These are phyloP conservation scores for Eleusine indica DNA, from an alignment of 176 grass and related monocot genomes.

Conservation along the genomic window DNA sequence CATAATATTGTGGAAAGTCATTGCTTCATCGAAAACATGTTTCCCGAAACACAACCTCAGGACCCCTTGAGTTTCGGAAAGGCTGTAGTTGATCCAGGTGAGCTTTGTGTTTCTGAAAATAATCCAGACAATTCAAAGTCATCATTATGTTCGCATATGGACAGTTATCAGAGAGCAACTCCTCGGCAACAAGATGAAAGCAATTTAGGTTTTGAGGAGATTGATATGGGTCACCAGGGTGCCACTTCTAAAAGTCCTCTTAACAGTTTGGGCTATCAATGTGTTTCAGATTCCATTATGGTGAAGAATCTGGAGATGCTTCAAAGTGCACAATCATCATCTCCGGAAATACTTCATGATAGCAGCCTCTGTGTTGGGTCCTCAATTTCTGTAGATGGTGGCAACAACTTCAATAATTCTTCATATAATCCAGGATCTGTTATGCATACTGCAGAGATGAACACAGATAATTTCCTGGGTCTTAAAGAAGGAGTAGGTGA, in stretches of 20 bases:
- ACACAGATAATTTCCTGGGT: not conserved
- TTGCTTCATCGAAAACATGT: not conserved
- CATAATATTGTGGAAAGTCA: not conserved
- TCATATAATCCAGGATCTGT: slow-evolving; percentile 20
- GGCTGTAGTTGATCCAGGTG: not conserved
- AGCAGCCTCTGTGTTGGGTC: not conserved
- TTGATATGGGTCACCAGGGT: not conserved
- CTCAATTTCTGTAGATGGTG: slow-evolving; percentile 23
- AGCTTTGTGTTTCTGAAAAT: not conserved
- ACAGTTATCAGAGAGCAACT: slow-evolving; percentile 11
- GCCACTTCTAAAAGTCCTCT: no score
- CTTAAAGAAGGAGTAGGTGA: not conserved
- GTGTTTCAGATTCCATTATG: slow-evolving; percentile 8
- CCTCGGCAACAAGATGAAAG: slow-evolving; percentile 14
- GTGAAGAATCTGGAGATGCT: not conserved
- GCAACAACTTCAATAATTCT: not conserved
- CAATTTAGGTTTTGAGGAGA: slow-evolving; percentile 15
- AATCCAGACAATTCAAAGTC: no score
- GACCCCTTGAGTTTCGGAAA: not conserved
- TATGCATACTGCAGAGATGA: slow-evolving; percentile 4
- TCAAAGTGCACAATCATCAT: not conserved
- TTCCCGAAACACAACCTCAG: not conserved
- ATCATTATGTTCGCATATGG: no score
- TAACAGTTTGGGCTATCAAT: no score
- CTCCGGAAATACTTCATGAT: slow-evolving; percentile 24